A percentile compares a stretch with the other conserved stretches of the same genome.
phyloP scores from a whole-genome alignment of 2,329 filamentous ascomycete species.

The Dactylonectria estremocensis region DNA sequence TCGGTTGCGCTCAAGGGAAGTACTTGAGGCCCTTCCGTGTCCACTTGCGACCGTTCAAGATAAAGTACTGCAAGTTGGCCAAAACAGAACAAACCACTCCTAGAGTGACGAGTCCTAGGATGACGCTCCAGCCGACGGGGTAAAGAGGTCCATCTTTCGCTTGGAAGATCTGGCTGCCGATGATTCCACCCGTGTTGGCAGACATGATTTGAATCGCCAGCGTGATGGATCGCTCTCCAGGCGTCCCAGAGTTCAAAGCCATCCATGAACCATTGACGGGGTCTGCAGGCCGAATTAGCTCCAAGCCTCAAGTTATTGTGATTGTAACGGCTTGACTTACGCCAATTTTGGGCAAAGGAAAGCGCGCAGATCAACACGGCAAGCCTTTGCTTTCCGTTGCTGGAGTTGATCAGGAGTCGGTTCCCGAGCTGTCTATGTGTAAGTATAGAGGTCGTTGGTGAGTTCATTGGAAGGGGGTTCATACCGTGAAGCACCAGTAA shows the following conservation, averaged over 20 bases:
- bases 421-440: conserved; percentile 34
- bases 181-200: conserved; percentile 50
- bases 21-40: conserved; percentile 33
- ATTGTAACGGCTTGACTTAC: conserved; percentile 25
- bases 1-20: conserved; percentile 21
- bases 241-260: conserved; percentile 47
- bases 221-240: conserved; percentile 51
- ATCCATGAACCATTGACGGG: conserved; percentile 52
- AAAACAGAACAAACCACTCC: conserved; percentile 38
- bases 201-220: conserved; percentile 54
- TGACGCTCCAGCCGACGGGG: conserved; percentile 47
- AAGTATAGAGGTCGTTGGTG: neutral
- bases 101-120: conserved; percentile 45
- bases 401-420: conserved; percentile 38
- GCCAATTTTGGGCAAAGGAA: conserved; percentile 40
- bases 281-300: conserved; percentile 22
- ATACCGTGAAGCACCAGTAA: conserved; percentile 37
- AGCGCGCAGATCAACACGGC: conserved; percentile 33
- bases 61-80: conserved; percentile 53
- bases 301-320: neutral
- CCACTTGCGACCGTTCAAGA: conserved; percentile 55
- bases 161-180: conserved; percentile 52
- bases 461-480: neutral
- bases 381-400: conserved; percentile 34
- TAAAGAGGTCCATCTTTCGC: conserved; percentile 50